Base-by-base conservation (phyloP, 2,329 filamentous ascomycete species). In the Coniochaeta prunicola region DNA sequence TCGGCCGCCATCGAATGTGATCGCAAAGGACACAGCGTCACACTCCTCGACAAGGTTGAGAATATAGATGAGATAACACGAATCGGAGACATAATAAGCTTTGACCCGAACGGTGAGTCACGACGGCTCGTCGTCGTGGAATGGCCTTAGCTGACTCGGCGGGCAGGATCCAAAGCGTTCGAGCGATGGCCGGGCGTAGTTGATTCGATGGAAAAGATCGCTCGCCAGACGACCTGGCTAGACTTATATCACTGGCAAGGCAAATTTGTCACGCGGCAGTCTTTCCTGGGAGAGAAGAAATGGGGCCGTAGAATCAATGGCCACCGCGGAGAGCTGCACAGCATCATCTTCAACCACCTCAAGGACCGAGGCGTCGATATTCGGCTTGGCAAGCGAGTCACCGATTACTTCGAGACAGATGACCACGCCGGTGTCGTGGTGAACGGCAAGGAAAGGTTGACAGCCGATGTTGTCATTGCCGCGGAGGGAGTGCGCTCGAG, bases 1-100 rank as follows among this genome's bases (percentile, higher is more conserved):
- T 79, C 82, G 17, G 80, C 82, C 12, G 82, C 82, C 40, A 84
- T 86, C 60, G 81, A 85, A 66, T 83, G 81, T 66, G 74, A 78
- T 53, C 76, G 79, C 48, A 81, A 84, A 64, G 81, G 81, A 5
- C 81, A 84, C 65, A 70, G 70, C 3, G 80, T 69, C 59, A 71
- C 68, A 19, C 71, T 78, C 15, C 69, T 79, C 34, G 80, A 82
- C 59, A 79, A 77, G 36, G 76, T 62, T 12, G 60, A 63, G 38
- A 31, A 63, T 56, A 65, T 80, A 58, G 71, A 75, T 1, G 73
- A 74, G 60, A 73, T 78, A 58, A 76, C 75, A 58, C 68, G 73
- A 10, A 71, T 79, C 7, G 78, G 78, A n/a, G 78, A 80, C 63
- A 79, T 80, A 53, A 83, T 85, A 62, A 80, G 17, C 68, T 83